These are phyloP conservation scores for Ophiocordyceps polyrhachis-furcata DNA, from an alignment of 2,329 filamentous ascomycete genomes.

Conservation along the genomic window DNA sequence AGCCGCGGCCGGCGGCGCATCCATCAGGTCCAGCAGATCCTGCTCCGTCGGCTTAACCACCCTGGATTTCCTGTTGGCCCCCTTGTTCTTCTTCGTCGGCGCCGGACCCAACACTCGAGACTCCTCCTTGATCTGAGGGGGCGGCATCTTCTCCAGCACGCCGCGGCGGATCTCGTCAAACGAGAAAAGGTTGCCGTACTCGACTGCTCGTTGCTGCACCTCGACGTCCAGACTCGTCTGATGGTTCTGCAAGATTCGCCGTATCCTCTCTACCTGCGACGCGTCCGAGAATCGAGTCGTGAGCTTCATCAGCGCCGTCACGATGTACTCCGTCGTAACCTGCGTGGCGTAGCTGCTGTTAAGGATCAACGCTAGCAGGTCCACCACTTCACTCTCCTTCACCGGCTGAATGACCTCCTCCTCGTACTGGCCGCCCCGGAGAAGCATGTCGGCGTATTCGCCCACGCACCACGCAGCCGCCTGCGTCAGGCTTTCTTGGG, in stretches of 20 bases:
- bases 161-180: slow-evolving; percentile 75
- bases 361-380: slow-evolving; percentile 80
- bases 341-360: slow-evolving; percentile 90
- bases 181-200: slow-evolving; percentile 87
- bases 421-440: slow-evolving; percentile 79
- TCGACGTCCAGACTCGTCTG: slow-evolving; percentile 85
- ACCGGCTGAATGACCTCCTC: slow-evolving; percentile 70
- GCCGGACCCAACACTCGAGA: slow-evolving; percentile 78
- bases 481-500: slow-evolving; percentile 85
- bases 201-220: slow-evolving; percentile 86
- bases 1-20: slow-evolving; percentile 31
- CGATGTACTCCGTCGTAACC: slow-evolving; percentile 84
- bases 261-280: slow-evolving; percentile 71
- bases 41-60: slow-evolving; percentile 72
- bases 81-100: slow-evolving; percentile 42
- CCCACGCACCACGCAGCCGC: slow-evolving; percentile 95
- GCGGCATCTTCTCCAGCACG: slow-evolving; percentile 93
- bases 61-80: slow-evolving; percentile 57
- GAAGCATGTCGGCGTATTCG: slow-evolving; percentile 83
- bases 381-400: slow-evolving; percentile 75
- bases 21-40: slow-evolving; percentile 88
- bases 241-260: slow-evolving; percentile 57
- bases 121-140: slow-evolving; percentile 91
- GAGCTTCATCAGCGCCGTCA: slow-evolving; percentile 87
- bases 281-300: slow-evolving; percentile 72